phyloP scores from a whole-genome alignment of 2,329 filamentous ascomycete species.

The Zasmidium citrigriseum region DNA sequence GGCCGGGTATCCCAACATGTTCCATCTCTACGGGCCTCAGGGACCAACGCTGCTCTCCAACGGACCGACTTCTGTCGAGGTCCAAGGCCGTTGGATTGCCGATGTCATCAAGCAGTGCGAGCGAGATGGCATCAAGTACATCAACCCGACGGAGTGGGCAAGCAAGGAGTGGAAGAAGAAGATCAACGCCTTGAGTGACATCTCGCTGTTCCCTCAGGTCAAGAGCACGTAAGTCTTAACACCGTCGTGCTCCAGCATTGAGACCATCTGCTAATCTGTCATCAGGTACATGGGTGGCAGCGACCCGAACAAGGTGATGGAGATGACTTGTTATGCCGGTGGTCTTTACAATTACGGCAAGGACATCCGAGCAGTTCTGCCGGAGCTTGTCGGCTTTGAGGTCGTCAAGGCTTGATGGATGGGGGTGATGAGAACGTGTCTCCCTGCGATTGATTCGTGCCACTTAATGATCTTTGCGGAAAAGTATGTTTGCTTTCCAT shows the following conservation, averaged over 20 bases:
- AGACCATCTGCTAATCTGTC: too few relatives aligned
- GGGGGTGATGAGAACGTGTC: too few relatives aligned
- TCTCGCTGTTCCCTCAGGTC: constrained; percentile 31
- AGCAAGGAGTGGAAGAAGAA: constrained; percentile 31
- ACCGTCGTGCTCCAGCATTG: too few relatives aligned
- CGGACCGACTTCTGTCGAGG: constrained; percentile 42
- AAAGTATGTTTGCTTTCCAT: too few relatives aligned
- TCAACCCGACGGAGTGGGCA: constrained; percentile 32
- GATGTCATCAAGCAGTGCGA: constrained; percentile 29
- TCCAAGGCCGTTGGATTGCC: constrained; percentile 41
- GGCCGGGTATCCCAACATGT: constrained; percentile 36
- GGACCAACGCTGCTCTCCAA: constrained; percentile 45
- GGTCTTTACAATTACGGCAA: constrained; percentile 28
- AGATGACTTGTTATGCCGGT: constrained; percentile 31
- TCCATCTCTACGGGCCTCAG: constrained; percentile 41
- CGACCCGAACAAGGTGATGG: constrained; percentile 27
- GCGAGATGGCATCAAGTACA: constrained; percentile 29
- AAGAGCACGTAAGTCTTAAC: too few relatives aligned
- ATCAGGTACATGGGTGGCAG: constrained; percentile 23
- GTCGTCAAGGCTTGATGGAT: too few relatives aligned
- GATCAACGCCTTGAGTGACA: constrained; percentile 30
- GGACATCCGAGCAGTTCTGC: constrained; percentile 29
- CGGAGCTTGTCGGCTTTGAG: too few relatives aligned
- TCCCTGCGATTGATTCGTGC: too few relatives aligned
- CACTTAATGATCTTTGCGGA: too few relatives aligned